Conservation (phyloP, 495 filamentous ascomycete genomes). For the Penicillium argentinense region DNA sequence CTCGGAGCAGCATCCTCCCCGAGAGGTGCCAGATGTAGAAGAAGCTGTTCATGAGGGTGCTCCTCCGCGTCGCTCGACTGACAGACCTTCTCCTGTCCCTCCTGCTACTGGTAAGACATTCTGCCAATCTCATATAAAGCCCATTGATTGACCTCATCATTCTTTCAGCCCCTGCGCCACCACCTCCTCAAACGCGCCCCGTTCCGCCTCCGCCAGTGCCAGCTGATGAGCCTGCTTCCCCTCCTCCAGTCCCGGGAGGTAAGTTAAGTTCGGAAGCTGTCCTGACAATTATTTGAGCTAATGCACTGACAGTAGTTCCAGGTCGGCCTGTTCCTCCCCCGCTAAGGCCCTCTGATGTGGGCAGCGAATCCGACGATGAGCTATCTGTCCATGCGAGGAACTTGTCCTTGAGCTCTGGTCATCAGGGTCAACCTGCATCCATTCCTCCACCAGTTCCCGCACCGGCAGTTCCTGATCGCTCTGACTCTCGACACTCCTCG, state of each 20-base stretch:
- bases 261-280: constrained; percentile 37
- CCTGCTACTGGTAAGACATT: constrained; percentile 52
- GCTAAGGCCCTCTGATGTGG: constrained; percentile 59
- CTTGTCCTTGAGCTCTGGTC: constrained; percentile 37
- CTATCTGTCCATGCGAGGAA: constrained; percentile 64
- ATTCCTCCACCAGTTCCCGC: constrained; percentile 44
- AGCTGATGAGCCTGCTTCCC: constrained; percentile 63
- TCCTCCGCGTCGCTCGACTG: constrained; percentile 45
- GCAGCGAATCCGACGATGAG: constrained; percentile 93
- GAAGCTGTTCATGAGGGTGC: constrained; percentile 50
- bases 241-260: constrained; percentile 69
- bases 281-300: constrained; percentile 11
- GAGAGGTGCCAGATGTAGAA: constrained; percentile 62
- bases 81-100: constrained; percentile 42
- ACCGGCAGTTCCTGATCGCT: constrained; percentile 47
- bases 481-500: constrained; percentile 42
- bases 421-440: constrained; percentile 30
- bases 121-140: neutral
- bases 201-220: constrained; percentile 58
- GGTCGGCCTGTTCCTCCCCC: constrained; percentile 58
- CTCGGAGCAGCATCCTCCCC: constrained; percentile 44
- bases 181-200: constrained; percentile 33
- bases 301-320: constrained; percentile 39
- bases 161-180: constrained; percentile 33
- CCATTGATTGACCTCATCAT: constrained; percentile 7